phyloP scores from a whole-genome alignment of 2,329 filamentous ascomycete species.

The Xylaria sp. region DNA sequence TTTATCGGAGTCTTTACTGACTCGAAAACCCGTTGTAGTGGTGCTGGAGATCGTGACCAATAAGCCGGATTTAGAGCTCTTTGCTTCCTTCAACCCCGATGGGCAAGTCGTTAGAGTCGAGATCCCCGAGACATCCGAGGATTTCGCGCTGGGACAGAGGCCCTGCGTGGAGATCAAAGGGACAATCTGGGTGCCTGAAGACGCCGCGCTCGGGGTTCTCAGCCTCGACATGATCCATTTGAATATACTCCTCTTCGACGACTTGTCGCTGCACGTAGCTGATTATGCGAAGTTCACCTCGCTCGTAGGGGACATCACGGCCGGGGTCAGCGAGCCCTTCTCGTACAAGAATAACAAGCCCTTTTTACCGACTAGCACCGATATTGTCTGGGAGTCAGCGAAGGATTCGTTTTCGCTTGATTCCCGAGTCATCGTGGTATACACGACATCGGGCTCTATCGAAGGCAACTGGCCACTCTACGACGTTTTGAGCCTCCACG shows the following conservation, averaged over 20 bases:
- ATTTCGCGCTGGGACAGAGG: slow-evolving; percentile 21
- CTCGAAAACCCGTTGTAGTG: slow-evolving; percentile 23
- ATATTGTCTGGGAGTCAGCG: slow-evolving; percentile 26
- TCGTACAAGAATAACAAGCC: slow-evolving; percentile 18
- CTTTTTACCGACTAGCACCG: neutral
- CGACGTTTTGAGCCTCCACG: slow-evolving; percentile 42
- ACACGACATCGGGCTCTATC: slow-evolving; percentile 41
- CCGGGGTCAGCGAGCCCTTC: slow-evolving; percentile 30
- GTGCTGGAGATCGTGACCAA: slow-evolving; percentile 44
- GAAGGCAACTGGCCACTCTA: slow-evolving; percentile 47
- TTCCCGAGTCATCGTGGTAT: slow-evolving; percentile 39
- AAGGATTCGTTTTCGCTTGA: slow-evolving; percentile 38
- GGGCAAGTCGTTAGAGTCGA: slow-evolving; percentile 37
- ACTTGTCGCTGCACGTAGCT: slow-evolving; percentile 33
- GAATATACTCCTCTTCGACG: slow-evolving; percentile 38
- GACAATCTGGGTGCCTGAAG: slow-evolving; percentile 43
- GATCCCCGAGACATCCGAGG: slow-evolving; percentile 35
- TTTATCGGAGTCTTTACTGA: neutral
- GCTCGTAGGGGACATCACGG: slow-evolving; percentile 36
- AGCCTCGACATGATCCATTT: slow-evolving; percentile 33
- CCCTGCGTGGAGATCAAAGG: slow-evolving; percentile 46
- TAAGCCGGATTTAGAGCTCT: slow-evolving; percentile 37
- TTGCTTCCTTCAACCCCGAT: slow-evolving; percentile 31
- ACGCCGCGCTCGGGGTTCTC: slow-evolving; percentile 36
- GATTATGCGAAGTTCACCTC: slow-evolving; percentile 35